Evolutionary conservation across 202 grass and related monocot genomes (phyloP).

Genomic region (Tripidium arundinaceum): DNA sequence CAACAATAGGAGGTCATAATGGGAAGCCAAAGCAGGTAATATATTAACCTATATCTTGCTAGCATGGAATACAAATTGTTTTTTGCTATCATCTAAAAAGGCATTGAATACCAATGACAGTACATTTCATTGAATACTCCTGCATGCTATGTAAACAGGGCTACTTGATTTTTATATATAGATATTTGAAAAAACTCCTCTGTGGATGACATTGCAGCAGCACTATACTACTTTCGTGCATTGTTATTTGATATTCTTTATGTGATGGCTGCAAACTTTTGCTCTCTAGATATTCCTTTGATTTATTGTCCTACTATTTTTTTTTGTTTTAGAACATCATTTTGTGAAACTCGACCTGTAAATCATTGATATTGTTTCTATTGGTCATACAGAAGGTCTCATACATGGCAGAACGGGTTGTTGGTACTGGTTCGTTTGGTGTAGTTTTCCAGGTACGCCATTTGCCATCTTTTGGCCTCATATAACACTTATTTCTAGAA

Average conservation of each 20-base stretch:
- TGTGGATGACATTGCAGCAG: not conserved
- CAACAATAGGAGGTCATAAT: constrained; percentile 83
- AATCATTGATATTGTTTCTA: constrained; percentile 30
- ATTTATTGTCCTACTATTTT: not conserved
- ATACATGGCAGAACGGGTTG: constrained; percentile 94
- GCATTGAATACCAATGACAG: not conserved
- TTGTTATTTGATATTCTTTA: not conserved
- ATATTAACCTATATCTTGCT: not conserved
- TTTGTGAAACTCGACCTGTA: not conserved
- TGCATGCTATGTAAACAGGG: not conserved
- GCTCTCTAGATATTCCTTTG: not conserved
- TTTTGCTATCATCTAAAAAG: not conserved
- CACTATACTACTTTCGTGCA: not conserved
- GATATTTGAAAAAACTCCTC: not conserved
- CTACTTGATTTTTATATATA: not conserved
- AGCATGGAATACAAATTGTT: not conserved
- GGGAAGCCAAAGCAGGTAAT: constrained; percentile 93
- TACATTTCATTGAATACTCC: not conserved
- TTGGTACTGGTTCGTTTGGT: constrained; percentile 98
- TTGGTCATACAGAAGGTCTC: constrained; percentile 83
- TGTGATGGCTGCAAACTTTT: not conserved
- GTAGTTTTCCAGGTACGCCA: constrained; percentile 85
- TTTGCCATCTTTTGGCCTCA: constrained; percentile 6
- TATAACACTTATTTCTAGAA: constrained; percentile 1
- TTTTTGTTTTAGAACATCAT: not conserved